These are phyloP conservation scores for Geranium rotundifolium DNA, from an alignment of 345 rosid genomes.

Conservation along the genomic window DNA sequence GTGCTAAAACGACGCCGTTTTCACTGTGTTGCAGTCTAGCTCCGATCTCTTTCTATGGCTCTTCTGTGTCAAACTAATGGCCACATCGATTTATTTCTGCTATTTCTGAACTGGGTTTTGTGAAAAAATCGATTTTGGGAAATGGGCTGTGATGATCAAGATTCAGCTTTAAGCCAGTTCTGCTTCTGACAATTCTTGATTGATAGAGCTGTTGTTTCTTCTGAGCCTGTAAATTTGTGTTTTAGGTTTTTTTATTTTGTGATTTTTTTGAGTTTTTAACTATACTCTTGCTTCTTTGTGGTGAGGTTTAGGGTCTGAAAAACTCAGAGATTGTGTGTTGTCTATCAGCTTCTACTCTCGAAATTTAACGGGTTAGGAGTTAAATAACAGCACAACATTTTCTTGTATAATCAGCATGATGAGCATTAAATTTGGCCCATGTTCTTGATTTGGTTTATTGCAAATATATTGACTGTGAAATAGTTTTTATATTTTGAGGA, in stretches of 20 bases:
- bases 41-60: slow-evolving; percentile 16
- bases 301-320: slow-evolving; percentile 34
- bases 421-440: too few species aligned
- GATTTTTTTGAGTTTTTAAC: slow-evolving; percentile 28
- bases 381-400: slow-evolving; percentile 49
- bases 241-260: too few species aligned
- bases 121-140: too few species aligned
- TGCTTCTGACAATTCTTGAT: slow-evolving; percentile 96
- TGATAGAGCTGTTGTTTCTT: slow-evolving; percentile 48
- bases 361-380: slow-evolving; percentile 33
- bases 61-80: slow-evolving; percentile 52
- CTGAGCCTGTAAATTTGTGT: slow-evolving; percentile 31
- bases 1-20: slow-evolving; percentile 49
- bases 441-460: too few species aligned
- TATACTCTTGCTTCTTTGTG: slow-evolving; percentile 16
- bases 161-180: slow-evolving; percentile 56
- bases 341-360: slow-evolving; percentile 57
- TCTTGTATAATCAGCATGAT: too few species aligned
- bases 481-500: too few species aligned
- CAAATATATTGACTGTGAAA: too few species aligned
- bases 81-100: slow-evolving; percentile 35
- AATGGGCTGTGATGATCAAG: not conserved
- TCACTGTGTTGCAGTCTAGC: slow-evolving; percentile 59
- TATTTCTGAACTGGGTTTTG: not conserved
- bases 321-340: slow-evolving; percentile 47